Percentiles rank a stretch among this genome's conserved stretches.
Conservation (phyloP, 495 filamentous ascomycete genomes). For the Melanomma pulvis-pyrius region DNA sequence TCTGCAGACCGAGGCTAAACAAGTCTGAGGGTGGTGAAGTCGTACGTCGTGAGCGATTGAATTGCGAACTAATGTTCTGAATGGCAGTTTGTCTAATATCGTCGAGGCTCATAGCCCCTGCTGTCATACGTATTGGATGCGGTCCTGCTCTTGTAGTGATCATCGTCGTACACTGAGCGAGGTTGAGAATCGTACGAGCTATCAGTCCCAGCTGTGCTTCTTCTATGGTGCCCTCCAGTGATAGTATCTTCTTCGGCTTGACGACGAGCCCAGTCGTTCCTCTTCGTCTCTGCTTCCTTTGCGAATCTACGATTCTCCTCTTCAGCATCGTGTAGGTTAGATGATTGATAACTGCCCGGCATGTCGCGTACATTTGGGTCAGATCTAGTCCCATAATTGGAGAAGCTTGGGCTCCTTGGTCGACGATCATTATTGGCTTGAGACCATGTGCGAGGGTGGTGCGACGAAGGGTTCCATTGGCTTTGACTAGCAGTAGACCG, state of each 20-base stretch:
- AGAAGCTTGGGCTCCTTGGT: slow-evolving; percentile 32
- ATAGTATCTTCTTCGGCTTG: slow-evolving; percentile 31
- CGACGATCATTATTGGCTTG: slow-evolving; percentile 26
- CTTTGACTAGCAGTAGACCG: slow-evolving; percentile 32
- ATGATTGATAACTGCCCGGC: slow-evolving; percentile 29
- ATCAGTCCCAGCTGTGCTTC: slow-evolving; percentile 22
- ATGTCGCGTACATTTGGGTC: slow-evolving; percentile 29
- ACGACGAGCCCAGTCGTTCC: slow-evolving; percentile 34
- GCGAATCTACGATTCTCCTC: slow-evolving; percentile 34
- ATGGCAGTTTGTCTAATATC: slow-evolving; percentile 19
- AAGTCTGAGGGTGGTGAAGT: background rate
- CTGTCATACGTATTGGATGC: slow-evolving; percentile 26
- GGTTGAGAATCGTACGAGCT: slow-evolving; percentile 27
- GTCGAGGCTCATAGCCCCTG: slow-evolving; percentile 22
- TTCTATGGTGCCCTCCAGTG: background rate
- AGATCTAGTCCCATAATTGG: slow-evolving; percentile 30
- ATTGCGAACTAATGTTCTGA: background rate
- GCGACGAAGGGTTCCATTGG: slow-evolving; percentile 18
- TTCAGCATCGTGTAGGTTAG: slow-evolving; percentile 28
- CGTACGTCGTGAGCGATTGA: slow-evolving; percentile 14
- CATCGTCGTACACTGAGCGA: slow-evolving; percentile 27
- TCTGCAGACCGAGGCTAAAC: background rate
- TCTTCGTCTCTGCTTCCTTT: slow-evolving; percentile 30
- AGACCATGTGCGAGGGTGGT: slow-evolving; percentile 33
- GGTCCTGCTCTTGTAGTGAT: slow-evolving; percentile 17